phyloP scores from a whole-genome alignment of 108 stramenopile genomes.

The Schizochytrium sp. region DNA sequence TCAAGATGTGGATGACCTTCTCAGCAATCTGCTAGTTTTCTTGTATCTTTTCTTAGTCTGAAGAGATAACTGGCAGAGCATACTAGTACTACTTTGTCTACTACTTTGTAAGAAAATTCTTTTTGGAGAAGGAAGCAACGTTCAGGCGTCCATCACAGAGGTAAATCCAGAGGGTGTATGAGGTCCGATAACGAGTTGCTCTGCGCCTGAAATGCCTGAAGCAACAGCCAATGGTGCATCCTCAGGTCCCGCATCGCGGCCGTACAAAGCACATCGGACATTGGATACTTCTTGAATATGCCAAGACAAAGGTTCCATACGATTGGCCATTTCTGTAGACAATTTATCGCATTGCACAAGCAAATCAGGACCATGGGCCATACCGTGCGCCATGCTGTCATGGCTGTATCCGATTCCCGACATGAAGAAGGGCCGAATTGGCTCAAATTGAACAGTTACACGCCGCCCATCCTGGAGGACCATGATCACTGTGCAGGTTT shows the following conservation, averaged over 20 bases:
- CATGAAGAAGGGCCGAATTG: slow-evolving; percentile 54
- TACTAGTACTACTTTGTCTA: background rate
- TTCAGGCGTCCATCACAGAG: background rate
- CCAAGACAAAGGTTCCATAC: background rate
- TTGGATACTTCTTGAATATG: slow-evolving; percentile 6
- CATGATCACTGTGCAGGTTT: background rate
- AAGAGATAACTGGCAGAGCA: background rate
- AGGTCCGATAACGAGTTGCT: slow-evolving; percentile 41
- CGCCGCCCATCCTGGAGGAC: slow-evolving; percentile 41
- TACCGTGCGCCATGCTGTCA: background rate
- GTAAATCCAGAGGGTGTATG: background rate
- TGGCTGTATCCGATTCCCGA: slow-evolving; percentile 38
- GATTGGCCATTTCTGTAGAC: background rate
- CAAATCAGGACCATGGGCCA: background rate
- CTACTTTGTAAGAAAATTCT: background rate
- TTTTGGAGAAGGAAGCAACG: background rate
- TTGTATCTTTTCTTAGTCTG: too few species aligned
- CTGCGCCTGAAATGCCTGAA: slow-evolving; percentile 4
- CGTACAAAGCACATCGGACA: background rate
- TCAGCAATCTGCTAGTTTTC: too few species aligned
- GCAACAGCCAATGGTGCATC: slow-evolving; percentile 11
- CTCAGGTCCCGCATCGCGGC: background rate
- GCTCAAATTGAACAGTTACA: background rate
- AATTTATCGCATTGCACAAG: background rate
- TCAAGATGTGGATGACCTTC: too few species aligned